Conservation (phyloP, 2,329 filamentous ascomycete species). For the Botrytis deweyae region DNA sequence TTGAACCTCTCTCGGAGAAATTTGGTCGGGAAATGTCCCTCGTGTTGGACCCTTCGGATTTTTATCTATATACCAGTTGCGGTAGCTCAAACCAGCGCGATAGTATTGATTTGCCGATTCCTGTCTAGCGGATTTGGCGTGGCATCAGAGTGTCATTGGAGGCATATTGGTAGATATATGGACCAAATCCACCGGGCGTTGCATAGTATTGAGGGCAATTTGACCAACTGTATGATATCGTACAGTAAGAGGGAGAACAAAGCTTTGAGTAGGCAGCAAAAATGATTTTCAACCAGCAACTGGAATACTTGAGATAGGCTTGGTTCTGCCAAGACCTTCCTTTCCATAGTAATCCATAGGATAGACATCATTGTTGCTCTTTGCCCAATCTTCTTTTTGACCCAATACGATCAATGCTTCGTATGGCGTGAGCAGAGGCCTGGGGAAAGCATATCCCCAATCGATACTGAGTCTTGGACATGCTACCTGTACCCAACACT, state of each 20-base stretch:
- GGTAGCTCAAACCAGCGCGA: conserved; percentile 52
- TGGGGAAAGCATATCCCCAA: conserved; percentile 94
- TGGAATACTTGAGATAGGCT: conserved; percentile 32
- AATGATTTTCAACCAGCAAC: conserved; percentile 27
- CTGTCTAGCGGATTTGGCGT: conserved; percentile 52
- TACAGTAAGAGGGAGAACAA: too few relatives aligned
- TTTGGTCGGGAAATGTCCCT: conserved; percentile 50
- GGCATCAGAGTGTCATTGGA: conserved; percentile 52
- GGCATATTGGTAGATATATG: conserved; percentile 65
- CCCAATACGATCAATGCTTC: conserved; percentile 91
- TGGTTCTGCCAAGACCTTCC: conserved; percentile 83
- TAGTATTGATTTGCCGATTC: conserved; percentile 54
- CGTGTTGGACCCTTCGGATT: conserved; percentile 48
- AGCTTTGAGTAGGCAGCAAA: background rate
- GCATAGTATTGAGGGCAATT: background rate
- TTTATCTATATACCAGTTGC: conserved; percentile 53
- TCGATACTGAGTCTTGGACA: conserved; percentile 97
- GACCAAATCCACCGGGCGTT: conserved; percentile 54
- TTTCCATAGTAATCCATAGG: conserved; percentile 98
- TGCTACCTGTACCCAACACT: conserved; percentile 97
- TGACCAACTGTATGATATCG: background rate
- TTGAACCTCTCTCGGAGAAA: conserved; percentile 47
- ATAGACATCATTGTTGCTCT: conserved; percentile 64
- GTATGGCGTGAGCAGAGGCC: conserved; percentile 88
- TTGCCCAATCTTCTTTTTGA: conserved; percentile 71